Percentiles rank a stretch among this genome's conserved stretches.
These are phyloP conservation scores for Dothistroma septosporum DNA, from an alignment of 2,329 filamentous ascomycete species.

Conservation along the genomic window DNA sequence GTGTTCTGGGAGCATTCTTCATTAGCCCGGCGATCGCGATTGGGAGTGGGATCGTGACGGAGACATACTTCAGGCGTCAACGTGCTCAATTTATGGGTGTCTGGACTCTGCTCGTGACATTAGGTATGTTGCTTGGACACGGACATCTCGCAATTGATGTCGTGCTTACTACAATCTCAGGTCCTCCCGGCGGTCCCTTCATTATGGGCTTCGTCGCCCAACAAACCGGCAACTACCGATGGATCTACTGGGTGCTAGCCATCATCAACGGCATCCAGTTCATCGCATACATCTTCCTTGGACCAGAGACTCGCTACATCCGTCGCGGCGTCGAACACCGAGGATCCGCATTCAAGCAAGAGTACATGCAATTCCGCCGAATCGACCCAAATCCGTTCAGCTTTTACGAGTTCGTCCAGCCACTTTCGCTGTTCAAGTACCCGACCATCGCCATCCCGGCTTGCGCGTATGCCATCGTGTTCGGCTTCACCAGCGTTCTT, in stretches of 20 bases:
- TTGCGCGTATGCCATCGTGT: slow-evolving; percentile 54
- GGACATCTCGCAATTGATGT: background rate
- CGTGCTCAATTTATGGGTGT: slow-evolving; percentile 54
- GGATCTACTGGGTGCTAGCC: slow-evolving; percentile 57
- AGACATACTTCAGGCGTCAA: slow-evolving; percentile 56
- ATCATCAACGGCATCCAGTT: slow-evolving; percentile 57
- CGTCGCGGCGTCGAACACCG: slow-evolving; percentile 37
- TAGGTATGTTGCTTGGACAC: slow-evolving; percentile 33
- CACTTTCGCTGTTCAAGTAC: slow-evolving; percentile 45
- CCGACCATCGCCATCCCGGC: slow-evolving; percentile 51
- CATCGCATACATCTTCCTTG: slow-evolving; percentile 53
- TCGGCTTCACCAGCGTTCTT: slow-evolving; percentile 52
- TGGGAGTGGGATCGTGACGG: slow-evolving; percentile 55
- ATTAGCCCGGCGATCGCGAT: slow-evolving; percentile 53
- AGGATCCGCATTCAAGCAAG: slow-evolving; percentile 42
- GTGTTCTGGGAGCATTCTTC: slow-evolving; percentile 54
- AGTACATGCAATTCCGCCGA: slow-evolving; percentile 45
- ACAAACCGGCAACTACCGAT: slow-evolving; percentile 50
- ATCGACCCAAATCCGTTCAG: slow-evolving; percentile 52
- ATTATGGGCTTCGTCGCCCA: slow-evolving; percentile 46
- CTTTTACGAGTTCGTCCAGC: slow-evolving; percentile 50
- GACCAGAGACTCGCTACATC: slow-evolving; percentile 54
- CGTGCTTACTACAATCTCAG: slow-evolving; percentile 1
- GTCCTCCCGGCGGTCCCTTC: slow-evolving; percentile 41
- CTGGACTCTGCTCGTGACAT: slow-evolving; percentile 53